Base-by-base conservation (phyloP, 2,329 filamentous ascomycete species). In the Hypomyces perniciosus region DNA sequence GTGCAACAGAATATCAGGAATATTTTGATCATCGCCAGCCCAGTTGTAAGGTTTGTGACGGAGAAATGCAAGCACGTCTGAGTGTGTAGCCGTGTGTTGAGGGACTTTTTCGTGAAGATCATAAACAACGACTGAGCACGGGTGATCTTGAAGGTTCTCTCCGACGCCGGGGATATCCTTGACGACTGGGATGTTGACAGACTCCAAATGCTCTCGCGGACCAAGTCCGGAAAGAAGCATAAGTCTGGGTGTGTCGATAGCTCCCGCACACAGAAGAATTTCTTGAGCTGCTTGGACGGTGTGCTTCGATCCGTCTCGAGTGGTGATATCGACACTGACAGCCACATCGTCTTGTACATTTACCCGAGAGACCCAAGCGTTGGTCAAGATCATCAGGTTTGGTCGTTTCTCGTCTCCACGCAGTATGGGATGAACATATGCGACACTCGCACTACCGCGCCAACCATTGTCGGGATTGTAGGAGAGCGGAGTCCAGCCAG, bases 361-460 rank as follows among this genome's bases (percentile, higher is more conserved):
- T 65, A 96, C 72, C 68, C 85, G 88, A 66, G 82, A 87, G 54
- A 95, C 90, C 84, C 89, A 93, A 28, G 90, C 86, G 64, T 95
- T 86, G 64, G 90, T 95, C 53, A 96, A 76, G 54, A 96, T 78
- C 34, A 88, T 93, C 66, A 96, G 70, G 72, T 96, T 96, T 10
- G 88, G 83, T 51, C 88, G 79, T 67, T 84, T 81, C 76, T 95
- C 89, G 44, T 90, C 85, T 38, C 88, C 89, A 38, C 86, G 82
- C 46, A 95, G 79, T 62, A 95, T 90, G 34, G 90, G 90, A 70
- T 96, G 90, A 63, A 96, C 91, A 72, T 96, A 96, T 13, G 90
- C 90, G 27, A 95, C 90, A 52, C 85, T 90, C 53, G 90, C 90
- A 65, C 86, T 91, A 73, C 86, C 92, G 56, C 90, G 83, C 61